Conservation (phyloP, 2,329 filamentous ascomycete species). For the Colletotrichum sp. region DNA sequence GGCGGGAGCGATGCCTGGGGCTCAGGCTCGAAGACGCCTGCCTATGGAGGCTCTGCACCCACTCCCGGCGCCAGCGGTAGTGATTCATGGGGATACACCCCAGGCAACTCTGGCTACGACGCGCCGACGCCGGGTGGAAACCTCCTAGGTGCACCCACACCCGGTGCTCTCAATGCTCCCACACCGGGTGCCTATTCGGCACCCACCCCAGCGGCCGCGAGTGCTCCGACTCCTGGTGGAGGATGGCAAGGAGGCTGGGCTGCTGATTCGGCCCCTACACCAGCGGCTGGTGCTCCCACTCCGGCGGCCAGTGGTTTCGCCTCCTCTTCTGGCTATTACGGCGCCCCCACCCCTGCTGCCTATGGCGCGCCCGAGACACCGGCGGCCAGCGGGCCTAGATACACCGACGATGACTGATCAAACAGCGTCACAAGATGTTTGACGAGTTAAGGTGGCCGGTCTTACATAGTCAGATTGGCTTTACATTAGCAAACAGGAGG, state of each 20-base stretch:
- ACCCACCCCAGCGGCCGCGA: conserved; percentile 64
- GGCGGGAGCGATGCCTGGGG: conserved; percentile 63
- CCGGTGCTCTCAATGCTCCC: conserved; percentile 69
- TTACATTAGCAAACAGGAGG: not conserved
- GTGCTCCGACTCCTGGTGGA: conserved; percentile 73
- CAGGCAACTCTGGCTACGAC: conserved; percentile 65
- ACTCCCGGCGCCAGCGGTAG: conserved; percentile 63
- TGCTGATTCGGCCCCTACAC: conserved; percentile 70
- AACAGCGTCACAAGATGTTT: not conserved
- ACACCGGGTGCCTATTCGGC: conserved; percentile 74
- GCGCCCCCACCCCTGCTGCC: conserved; percentile 70
- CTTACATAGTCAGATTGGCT: not conserved
- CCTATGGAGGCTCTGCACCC: conserved; percentile 66
- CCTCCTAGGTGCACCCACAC: conserved; percentile 63
- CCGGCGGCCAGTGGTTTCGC: conserved; percentile 67
- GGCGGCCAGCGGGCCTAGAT: conserved; percentile 61
- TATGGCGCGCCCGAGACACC: conserved; percentile 65
- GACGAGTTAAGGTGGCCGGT: not conserved
- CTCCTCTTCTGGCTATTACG: conserved; percentile 53
- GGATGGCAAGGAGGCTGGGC: conserved; percentile 66
- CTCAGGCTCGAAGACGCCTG: conserved; percentile 78
- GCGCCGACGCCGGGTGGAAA: conserved; percentile 70
- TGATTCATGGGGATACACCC: conserved; percentile 66
- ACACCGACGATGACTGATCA: conserved; percentile 55
- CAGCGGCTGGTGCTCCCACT: conserved; percentile 69